Conservation (phyloP, 768 basidiomycete genomes). For the Agrocybe chaxingu region DNA sequence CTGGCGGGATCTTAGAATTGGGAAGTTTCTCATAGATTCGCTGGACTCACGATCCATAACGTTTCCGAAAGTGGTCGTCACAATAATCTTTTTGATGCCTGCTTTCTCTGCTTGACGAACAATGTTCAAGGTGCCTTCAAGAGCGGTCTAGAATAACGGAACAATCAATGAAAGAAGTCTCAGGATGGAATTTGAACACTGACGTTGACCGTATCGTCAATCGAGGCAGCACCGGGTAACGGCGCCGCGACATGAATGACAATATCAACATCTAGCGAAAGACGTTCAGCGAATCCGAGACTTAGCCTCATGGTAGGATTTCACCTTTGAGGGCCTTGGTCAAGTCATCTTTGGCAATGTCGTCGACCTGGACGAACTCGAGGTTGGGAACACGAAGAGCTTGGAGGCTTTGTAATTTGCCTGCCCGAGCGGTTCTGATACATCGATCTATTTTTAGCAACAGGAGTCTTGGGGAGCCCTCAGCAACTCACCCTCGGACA, state of each 20-base stretch:
- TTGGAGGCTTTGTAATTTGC: constrained; percentile 22
- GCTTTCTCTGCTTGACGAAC: constrained; percentile 34
- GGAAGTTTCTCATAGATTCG: not conserved
- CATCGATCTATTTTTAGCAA: not conserved
- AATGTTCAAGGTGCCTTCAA: constrained; percentile 39
- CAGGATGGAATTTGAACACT: not conserved
- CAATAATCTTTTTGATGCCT: constrained; percentile 32
- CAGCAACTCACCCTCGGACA: constrained; percentile 33
- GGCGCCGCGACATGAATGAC: constrained; percentile 45
- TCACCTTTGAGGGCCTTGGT: constrained; percentile 43
- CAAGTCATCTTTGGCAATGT: constrained; percentile 33
- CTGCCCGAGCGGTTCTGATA: constrained; percentile 28
- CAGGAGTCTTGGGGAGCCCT: not conserved
- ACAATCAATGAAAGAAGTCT: not conserved
- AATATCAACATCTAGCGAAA: constrained; percentile 35
- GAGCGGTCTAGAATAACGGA: constrained; percentile 24
- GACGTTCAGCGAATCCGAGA: no score
- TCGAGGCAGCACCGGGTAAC: constrained; percentile 22
- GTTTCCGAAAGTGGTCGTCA: constrained; percentile 31
- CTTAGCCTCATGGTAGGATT: no score
- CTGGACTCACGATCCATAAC: constrained; percentile 24
- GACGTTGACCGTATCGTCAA: constrained; percentile 24
- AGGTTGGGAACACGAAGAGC: constrained; percentile 22
- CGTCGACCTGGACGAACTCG: constrained; percentile 28
- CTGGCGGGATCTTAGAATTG: not conserved